These are phyloP conservation scores for Murraya paniculata DNA, from an alignment of 345 rosid species.

Conservation along the genomic window DNA sequence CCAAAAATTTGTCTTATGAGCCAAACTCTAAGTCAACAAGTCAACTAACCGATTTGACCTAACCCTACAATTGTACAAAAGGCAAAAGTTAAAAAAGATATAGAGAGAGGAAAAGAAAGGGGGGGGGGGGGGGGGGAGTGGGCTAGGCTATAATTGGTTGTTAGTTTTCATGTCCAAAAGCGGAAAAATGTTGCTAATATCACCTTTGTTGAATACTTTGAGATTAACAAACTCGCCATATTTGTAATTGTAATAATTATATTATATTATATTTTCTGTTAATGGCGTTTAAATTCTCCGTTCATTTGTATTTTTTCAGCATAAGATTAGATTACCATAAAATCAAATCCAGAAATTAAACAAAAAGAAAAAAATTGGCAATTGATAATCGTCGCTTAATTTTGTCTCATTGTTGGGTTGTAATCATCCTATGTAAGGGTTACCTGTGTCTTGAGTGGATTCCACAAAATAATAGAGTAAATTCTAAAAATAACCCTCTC, in stretches of 20 bases:
- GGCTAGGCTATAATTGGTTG: not conserved
- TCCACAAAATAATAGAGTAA: not conserved
- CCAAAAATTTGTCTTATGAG: not conserved
- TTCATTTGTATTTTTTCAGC: too few species aligned
- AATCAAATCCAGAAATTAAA: too few species aligned
- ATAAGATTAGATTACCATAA: too few species aligned
- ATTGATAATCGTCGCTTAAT: not conserved
- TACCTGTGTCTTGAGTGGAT: slow-evolving; percentile 3
- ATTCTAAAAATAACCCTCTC: not conserved
- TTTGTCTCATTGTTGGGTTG: not conserved
- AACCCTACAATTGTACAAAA: not conserved
- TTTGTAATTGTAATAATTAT: too few species aligned
- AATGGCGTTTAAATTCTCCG: too few species aligned
- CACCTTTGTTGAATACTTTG: too few species aligned
- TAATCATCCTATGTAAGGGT: not conserved
- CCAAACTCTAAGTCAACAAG: not conserved
- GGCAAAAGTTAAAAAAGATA: not conserved
- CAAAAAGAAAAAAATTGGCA: not conserved
- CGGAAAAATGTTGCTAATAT: too few species aligned
- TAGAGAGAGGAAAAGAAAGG: not conserved
- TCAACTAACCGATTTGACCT: not conserved
- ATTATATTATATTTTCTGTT: too few species aligned
- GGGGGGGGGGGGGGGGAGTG: too few species aligned
- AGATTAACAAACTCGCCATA: too few species aligned
- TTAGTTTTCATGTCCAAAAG: not conserved